A percentile compares a stretch with the other conserved stretches of the same genome.
Evolutionary conservation across 176 grass and related monocot genomes (phyloP).

Genomic region (Phoenix roebelenii): DNA sequence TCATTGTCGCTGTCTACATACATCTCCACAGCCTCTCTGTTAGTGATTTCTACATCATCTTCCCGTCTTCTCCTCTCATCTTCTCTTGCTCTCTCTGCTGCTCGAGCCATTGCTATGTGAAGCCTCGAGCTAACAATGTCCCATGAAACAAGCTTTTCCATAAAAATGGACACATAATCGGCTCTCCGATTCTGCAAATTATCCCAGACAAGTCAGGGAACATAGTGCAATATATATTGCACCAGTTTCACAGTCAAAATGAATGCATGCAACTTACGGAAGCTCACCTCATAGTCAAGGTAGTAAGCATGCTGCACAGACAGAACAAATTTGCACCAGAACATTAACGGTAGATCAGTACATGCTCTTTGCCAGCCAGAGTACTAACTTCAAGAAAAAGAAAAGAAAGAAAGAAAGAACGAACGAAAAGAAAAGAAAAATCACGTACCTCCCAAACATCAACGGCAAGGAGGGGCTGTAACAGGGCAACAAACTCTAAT

Average conservation of each 20-base stretch:
- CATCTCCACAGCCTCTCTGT: no score
- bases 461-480: conserved; percentile 78
- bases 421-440: conserved; percentile 13
- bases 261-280: not conserved
- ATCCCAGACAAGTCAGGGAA: conserved; percentile 1
- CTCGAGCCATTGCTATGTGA: conserved; percentile 24
- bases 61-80: conserved; percentile 15
- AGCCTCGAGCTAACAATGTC: conserved; percentile 56
- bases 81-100: conserved; percentile 26
- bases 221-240: not conserved
- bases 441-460: conserved; percentile 93
- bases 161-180: conserved; percentile 55
- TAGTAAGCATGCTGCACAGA: conserved; percentile 66
- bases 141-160: conserved; percentile 88
- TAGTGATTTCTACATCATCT: not conserved
- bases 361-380: no score
- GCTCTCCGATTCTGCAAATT: conserved; percentile 52
- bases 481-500: conserved; percentile 26
- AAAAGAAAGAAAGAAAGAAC: not conserved
- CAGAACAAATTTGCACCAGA: not conserved
- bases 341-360: not conserved
- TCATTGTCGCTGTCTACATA: no score
- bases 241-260: not conserved
- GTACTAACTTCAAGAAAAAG: not conserved
- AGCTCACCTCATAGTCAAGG: conserved; percentile 84